A percentile compares a stretch with the other conserved stretches of the same genome.
Evolutionary conservation across 805 yeast species (phyloP).

Genomic region (Sugiyamaella boreocaroliniensis): DNA sequence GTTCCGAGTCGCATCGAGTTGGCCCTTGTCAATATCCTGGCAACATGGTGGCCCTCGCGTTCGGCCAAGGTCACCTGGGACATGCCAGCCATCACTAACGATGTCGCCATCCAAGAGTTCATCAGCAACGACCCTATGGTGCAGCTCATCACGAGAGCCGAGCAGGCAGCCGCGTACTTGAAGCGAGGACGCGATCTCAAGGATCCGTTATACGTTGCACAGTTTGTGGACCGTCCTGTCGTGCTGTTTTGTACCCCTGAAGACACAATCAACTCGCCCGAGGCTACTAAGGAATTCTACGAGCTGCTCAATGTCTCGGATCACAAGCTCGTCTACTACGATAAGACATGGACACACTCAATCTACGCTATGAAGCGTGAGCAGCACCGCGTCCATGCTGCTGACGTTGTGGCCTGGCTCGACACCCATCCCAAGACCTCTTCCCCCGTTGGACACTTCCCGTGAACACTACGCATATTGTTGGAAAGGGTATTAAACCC

Average conservation of each 20-base stretch:
- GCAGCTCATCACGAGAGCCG: slow-evolving; percentile 27
- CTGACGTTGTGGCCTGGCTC: slow-evolving; percentile 18
- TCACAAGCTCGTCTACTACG: slow-evolving; percentile 17
- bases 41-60: slow-evolving; percentile 25
- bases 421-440: slow-evolving; percentile 9
- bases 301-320: slow-evolving; percentile 19
- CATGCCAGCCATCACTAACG: slow-evolving; percentile 23
- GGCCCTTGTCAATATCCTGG: slow-evolving; percentile 21
- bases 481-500: too few relatives aligned
- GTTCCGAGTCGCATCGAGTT: slow-evolving; percentile 24
- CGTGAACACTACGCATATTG: too few relatives aligned
- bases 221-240: slow-evolving; percentile 31
- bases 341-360: slow-evolving; percentile 19
- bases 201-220: slow-evolving; percentile 23
- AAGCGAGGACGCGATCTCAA: slow-evolving; percentile 30
- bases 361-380: slow-evolving; percentile 10
- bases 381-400: slow-evolving; percentile 7
- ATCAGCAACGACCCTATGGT: slow-evolving; percentile 22
- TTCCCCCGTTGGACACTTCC: too few relatives aligned
- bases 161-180: slow-evolving; percentile 29
- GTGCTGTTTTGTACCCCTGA: slow-evolving; percentile 29
- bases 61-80: slow-evolving; percentile 20
- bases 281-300: slow-evolving; percentile 20
- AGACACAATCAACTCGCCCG: slow-evolving; percentile 17
- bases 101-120: slow-evolving; percentile 20